Base-by-base conservation (phyloP, 768 basidiomycete species). In the Hortiboletus flavorubellus region DNA sequence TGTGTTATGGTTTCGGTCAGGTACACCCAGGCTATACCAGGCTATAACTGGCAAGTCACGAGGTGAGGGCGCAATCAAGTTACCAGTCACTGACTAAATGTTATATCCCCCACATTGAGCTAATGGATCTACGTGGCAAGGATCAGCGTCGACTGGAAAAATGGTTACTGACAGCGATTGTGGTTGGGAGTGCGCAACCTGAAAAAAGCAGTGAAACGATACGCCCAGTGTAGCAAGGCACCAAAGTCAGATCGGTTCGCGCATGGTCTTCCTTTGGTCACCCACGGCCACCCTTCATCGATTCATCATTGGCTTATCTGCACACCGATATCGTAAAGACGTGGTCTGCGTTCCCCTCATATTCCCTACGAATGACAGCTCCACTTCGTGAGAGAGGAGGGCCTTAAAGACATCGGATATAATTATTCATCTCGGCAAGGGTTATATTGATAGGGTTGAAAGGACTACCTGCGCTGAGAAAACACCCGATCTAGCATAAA, bases 51-150 rank as follows among this genome's bases (percentile, higher is more conserved):
- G 50, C 42, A 29, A 26, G 49, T 49, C 66, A 65, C 43, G 46
- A 38, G 57, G 59, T 34, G 35, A 26, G n/a, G 60, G 58, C 58
- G 64, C 50, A 65, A 62, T 56, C 54, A 39, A 1, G 39, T 26
- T 55, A 43, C 64, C 55, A 31, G 55, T 45, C 46, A n/a, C 21
- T 47, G 7, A 14, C 42, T 49, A 56, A 68, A 64, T 55, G 58
- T 51, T 58, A 67, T 56, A 49, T 64, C 56, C 64, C 54, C 59
- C 67, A 33, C 61, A 68, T 57, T 61, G 51, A 66, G 56, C 53
- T 59, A 56, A 67, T 58, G 50, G 23, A 64, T 55, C 49, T 59
- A 48, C 41, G 34, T 55, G 39, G 53, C 35, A 42, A 53, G 47
- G 64, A 68, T 60, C 60, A 55, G 38, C 54, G 10, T 44, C 23